Percentiles rank a stretch among this genome's conserved stretches.
These are phyloP conservation scores for apple (Malus domestica) DNA, from an alignment of 306 rosid genomes.

Conservation along the genomic window DNA sequence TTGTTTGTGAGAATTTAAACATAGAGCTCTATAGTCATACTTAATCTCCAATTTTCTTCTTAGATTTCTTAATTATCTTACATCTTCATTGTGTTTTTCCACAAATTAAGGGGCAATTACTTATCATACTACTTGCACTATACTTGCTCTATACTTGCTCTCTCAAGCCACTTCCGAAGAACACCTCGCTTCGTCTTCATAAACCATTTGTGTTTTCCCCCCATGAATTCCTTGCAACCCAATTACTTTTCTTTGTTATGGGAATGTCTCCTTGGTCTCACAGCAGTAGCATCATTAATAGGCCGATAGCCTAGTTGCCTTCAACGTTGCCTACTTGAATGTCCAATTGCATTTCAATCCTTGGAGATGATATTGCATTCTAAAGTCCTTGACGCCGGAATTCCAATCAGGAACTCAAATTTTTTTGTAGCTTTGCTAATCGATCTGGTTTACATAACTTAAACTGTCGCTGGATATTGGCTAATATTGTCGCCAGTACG, in stretches of 20 bases:
- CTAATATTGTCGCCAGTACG: neutral
- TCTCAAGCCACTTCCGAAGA: conserved; percentile 5
- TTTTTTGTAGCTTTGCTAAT: neutral
- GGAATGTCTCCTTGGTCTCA: neutral
- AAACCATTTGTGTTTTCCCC: neutral
- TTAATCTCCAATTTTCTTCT: conserved; percentile 33
- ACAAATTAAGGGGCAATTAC: neutral
- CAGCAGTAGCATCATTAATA: neutral
- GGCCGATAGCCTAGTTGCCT: neutral
- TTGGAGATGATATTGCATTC: neutral
- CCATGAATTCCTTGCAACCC: neutral
- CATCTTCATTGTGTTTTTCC: conserved; percentile 19
- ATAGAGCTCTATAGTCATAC: conserved; percentile 52
- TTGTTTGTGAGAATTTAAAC: conserved; percentile 56
- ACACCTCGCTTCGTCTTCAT: neutral
- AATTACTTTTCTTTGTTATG: neutral
- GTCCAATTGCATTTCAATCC: neutral
- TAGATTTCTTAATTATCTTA: conserved; percentile 26
- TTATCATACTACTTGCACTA: conserved; percentile 3
- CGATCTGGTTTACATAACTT: neutral
- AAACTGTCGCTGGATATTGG: neutral
- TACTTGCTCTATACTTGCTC: conserved; percentile 12
- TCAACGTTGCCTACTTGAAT: neutral
- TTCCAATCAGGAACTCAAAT: neutral
- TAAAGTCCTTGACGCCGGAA: neutral